Evolutionary conservation across 768 basidiomycete species (phyloP), one percentile per base, ranked within the genome.

Genomic region (Suillus placidus): DNA sequence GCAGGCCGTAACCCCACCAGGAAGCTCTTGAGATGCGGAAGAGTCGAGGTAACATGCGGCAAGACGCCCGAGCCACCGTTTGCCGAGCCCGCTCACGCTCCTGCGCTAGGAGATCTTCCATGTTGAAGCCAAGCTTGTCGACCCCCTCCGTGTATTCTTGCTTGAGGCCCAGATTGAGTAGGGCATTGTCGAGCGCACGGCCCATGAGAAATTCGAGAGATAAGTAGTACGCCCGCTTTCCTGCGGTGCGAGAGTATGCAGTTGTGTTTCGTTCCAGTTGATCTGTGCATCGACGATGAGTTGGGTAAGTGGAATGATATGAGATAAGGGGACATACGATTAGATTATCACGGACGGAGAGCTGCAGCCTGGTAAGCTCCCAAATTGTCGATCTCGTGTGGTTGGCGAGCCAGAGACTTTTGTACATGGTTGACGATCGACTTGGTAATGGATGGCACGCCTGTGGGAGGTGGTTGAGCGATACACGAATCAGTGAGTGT

Each of bases 1-100:
- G 82, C 65, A 97, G 78, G 51, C 95, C 95, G 71, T 98, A 98
- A 54, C 97, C 97, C 95, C 95, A 98, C 30, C 86, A 0, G 97
- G 97, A 5, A 98, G 84, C 77, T 96, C 90, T 73, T 94, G 89
- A 10, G 92, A 92, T 4, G 96, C 90, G 30, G 89, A 87, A n/a
- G 92, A 94, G 74, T 98, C 96, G 61, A 97, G 87, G 75, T 98
- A 99, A 80, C 97, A 99, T 0, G 97, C 97, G 0, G 97, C 97
- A 54, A 99, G 87, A 37, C 97, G 92, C 0, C 97, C 97, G 10
- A 98, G 64, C 97, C 97, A 69, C 96, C 96, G 75, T n/a, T 98
- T 97, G 6, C 97, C 97, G 13, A 98, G 85, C 9, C 88, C 97
- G 1, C 72, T 99, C 97, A 58, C 96, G 89, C 76, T 99, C 97